phyloP scores from a whole-genome alignment of 2,329 filamentous ascomycete species.

The Ceratocystis albifundus region DNA sequence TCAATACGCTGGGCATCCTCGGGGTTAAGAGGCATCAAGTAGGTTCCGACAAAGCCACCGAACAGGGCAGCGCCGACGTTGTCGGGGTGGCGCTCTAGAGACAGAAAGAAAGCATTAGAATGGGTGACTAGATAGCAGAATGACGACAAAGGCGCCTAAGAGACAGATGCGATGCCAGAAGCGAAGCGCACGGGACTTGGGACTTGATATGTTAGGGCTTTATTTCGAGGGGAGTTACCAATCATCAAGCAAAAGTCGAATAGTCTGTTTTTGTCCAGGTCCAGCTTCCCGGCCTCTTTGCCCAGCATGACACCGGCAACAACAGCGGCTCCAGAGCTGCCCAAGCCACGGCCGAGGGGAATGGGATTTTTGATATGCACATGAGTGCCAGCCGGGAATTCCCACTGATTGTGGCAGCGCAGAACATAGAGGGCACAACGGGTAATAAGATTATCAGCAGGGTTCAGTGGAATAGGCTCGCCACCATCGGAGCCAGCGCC shows the following conservation, averaged over 20 bases:
- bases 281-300: conserved; percentile 73
- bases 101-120: conserved; percentile 7
- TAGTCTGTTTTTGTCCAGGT: conserved; percentile 65
- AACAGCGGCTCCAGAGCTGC: conserved; percentile 90
- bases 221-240: conserved; percentile 39
- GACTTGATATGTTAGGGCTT: neutral
- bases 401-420: conserved; percentile 75
- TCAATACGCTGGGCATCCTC: conserved; percentile 84
- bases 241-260: conserved; percentile 98
- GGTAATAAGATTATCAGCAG: conserved; percentile 84
- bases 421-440: conserved; percentile 89
- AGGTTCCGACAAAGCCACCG: conserved; percentile 92
- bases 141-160: neutral
- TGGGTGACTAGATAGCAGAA: neutral
- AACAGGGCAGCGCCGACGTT: conserved; percentile 92
- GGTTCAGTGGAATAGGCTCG: conserved; percentile 63
- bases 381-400: conserved; percentile 74
- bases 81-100: conserved; percentile 69
- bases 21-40: conserved; percentile 80
- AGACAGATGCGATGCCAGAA: neutral
- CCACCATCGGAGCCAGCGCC: conserved; percentile 59
- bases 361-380: conserved; percentile 96
- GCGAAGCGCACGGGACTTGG: neutral
- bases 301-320: conserved; percentile 90
- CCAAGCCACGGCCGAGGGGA: conserved; percentile 78